Evolutionary conservation across 805 yeast species (phyloP).

Genomic region (Saccharomycopsis sp.): DNA sequence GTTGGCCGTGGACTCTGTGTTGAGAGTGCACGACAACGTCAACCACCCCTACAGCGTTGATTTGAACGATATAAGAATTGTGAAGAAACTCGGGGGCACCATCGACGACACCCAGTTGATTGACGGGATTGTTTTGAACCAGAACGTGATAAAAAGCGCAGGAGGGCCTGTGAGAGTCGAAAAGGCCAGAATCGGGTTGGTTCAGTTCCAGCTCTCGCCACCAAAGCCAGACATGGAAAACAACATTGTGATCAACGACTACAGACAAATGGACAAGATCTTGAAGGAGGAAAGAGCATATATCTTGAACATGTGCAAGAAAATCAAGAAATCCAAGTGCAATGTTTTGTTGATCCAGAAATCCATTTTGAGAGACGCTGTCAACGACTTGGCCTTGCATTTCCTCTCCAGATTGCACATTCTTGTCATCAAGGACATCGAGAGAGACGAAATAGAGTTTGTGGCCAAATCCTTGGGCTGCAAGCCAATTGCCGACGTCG

Average conservation of each 20-base stretch:
- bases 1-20: constrained; percentile 87
- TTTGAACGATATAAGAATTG: constrained; percentile 76
- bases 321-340: constrained; percentile 94
- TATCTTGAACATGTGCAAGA: constrained; percentile 87
- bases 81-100: constrained; percentile 95
- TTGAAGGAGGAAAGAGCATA: constrained; percentile 97
- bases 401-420: constrained; percentile 89
- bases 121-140: constrained; percentile 91
- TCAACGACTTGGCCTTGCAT: constrained; percentile 89
- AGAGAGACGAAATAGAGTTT: constrained; percentile 94
- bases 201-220: constrained; percentile 92
- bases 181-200: constrained; percentile 83
- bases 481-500: constrained; percentile 94
- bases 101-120: constrained; percentile 92
- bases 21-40: constrained; percentile 53
- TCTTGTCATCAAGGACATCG: constrained; percentile 90
- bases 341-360: constrained; percentile 86
- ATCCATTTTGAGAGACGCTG: constrained; percentile 91
- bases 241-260: constrained; percentile 93
- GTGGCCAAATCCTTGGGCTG: constrained; percentile 78
- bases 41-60: constrained; percentile 58
- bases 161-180: constrained; percentile 95
- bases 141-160: constrained; percentile 79
- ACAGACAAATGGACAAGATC: constrained; percentile 98
- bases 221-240: constrained; percentile 98